Percentiles rank a stretch among this genome's conserved stretches.
Evolutionary conservation across 1,139 yeast species (phyloP).

Genomic region (Sugiyamaella japonica): DNA sequence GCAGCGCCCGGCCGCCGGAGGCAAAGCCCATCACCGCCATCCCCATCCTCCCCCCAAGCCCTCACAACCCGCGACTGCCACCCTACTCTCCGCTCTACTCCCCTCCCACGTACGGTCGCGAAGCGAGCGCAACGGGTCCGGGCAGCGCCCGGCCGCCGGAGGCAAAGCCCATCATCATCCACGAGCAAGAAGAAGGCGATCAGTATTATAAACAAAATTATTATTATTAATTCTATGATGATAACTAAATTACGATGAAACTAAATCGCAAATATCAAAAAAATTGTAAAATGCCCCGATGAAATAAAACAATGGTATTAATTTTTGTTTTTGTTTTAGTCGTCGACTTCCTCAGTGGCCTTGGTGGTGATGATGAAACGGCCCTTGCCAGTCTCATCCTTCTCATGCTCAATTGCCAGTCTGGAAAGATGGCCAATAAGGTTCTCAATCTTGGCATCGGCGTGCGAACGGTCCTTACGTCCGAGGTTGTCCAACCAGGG

Average conservation of each 20-base stretch:
- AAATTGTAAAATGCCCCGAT: constrained; percentile 14
- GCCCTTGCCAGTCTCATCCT: constrained; percentile 36
- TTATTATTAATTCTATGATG: constrained; percentile 14
- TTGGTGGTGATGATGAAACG: constrained; percentile 40
- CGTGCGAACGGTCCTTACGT: constrained; percentile 36
- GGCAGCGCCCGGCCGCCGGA: background rate
- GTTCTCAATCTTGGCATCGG: constrained; percentile 41
- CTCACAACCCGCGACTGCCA: background rate
- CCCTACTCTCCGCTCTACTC: no score
- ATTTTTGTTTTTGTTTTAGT: constrained; percentile 18
- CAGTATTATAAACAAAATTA: background rate
- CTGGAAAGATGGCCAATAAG: constrained; percentile 41
- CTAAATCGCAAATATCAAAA: constrained; percentile 13
- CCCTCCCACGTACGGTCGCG: background rate
- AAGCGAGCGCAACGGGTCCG: background rate
- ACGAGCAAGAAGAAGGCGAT: no score
- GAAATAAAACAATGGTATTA: constrained; percentile 8
- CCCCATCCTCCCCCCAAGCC: no score
- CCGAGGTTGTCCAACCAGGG: constrained; percentile 39
- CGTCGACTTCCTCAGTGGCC: constrained; percentile 42
- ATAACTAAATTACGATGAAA: constrained; percentile 7
- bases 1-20: no score
- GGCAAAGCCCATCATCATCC: background rate
- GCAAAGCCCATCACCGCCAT: no score
- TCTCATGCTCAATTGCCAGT: constrained; percentile 43